phyloP scores from a whole-genome alignment of 441 rosid genomes.

The Oxalis stricta region DNA sequence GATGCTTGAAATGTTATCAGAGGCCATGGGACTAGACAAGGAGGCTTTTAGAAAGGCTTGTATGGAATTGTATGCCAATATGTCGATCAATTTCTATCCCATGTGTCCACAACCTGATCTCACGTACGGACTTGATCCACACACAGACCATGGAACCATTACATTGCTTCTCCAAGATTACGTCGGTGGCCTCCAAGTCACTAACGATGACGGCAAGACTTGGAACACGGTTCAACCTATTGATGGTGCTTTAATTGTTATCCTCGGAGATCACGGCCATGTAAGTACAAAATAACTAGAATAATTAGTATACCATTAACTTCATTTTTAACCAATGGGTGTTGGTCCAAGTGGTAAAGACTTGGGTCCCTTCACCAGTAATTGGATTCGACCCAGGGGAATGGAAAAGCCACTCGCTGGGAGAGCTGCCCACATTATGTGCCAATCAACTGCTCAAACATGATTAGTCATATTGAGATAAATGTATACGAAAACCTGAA shows the following conservation, averaged over 20 bases:
- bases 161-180: conserved; percentile 86
- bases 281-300: too few species aligned
- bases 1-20: conserved; percentile 73
- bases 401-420: too few species aligned
- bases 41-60: conserved; percentile 79
- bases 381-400: too few species aligned
- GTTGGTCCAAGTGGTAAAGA: too few species aligned
- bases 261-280: conserved; percentile 89
- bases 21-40: conserved; percentile 81
- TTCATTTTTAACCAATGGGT: too few species aligned
- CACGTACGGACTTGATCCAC: conserved; percentile 91
- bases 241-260: conserved; percentile 82
- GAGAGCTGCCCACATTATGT: too few species aligned
- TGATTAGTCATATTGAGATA: too few species aligned
- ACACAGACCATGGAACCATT: conserved; percentile 93
- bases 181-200: conserved; percentile 96
- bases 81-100: conserved; percentile 83
- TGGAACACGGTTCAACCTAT: conserved; percentile 95
- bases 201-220: conserved; percentile 58
- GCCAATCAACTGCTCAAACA: too few species aligned
- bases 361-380: too few species aligned
- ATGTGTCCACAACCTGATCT: conserved; percentile 93
- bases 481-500: too few species aligned
- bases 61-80: conserved; percentile 92
- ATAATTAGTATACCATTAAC: too few species aligned